Conservation (phyloP, 2,329 filamentous ascomycete species). For the Sporothrix luriei region DNA sequence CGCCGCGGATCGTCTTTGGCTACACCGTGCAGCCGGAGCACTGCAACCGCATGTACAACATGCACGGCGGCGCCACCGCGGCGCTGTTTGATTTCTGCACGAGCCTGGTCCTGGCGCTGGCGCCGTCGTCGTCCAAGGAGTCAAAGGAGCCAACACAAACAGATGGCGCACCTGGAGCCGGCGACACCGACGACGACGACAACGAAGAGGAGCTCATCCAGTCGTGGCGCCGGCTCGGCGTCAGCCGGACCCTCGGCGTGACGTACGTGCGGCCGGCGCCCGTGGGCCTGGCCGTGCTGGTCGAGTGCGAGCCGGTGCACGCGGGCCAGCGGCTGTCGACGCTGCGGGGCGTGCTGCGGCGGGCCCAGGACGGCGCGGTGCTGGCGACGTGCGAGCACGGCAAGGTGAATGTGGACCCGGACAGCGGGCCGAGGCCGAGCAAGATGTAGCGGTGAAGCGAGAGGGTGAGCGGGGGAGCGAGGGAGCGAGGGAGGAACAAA, state of each 20-base stretch:
- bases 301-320: slow-evolving; percentile 62
- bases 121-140: slow-evolving; percentile 44
- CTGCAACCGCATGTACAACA: slow-evolving; percentile 57
- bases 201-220: background rate
- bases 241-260: slow-evolving; percentile 66
- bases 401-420: slow-evolving; percentile 63
- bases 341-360: slow-evolving; percentile 58
- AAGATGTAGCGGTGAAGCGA: background rate
- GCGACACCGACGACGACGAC: background rate
- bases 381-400: slow-evolving; percentile 65
- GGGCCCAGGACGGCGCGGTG: slow-evolving; percentile 55
- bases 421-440: background rate
- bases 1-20: slow-evolving; percentile 42
- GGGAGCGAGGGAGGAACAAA: background rate
- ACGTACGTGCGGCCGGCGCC: slow-evolving; percentile 68
- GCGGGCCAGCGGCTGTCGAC: slow-evolving; percentile 58
- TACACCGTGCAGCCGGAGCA: slow-evolving; percentile 55
- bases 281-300: slow-evolving; percentile 52
- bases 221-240: slow-evolving; percentile 61
- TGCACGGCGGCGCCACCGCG: slow-evolving; percentile 66
- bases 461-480: background rate
- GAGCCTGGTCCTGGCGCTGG: slow-evolving; percentile 58
- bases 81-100: slow-evolving; percentile 70
- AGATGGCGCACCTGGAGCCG: no score
- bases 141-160: no score